Base-by-base conservation (phyloP, 2,329 filamentous ascomycete species). In the Colletotrichum falcatum region DNA sequence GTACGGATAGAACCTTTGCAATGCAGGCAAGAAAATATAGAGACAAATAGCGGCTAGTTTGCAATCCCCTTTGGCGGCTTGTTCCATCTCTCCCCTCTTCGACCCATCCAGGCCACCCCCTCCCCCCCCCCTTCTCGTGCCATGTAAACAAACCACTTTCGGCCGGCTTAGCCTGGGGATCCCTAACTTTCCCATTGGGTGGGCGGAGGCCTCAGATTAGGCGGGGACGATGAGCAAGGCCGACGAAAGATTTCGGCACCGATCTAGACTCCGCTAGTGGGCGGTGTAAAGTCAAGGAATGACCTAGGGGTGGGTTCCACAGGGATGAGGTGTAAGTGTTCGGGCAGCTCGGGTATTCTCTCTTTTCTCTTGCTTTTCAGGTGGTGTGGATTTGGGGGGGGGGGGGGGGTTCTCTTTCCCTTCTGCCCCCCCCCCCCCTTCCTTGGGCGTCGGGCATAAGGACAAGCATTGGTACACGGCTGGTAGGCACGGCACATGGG, bases 81-180 rank as follows among this genome's bases (percentile, higher is more conserved):
- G 56, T 14, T 18, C 42, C 20, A 14, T n/a, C 39, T 33, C 42
- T 16, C 55, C 20, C 55, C 7, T n/a, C 20, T 14, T 18, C 39
- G 18, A 18, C 14, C 18, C 18, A 26, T 8, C 28, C 48, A 14
- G 3, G 11, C 14, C 26, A 59, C 39, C 23, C 30, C 55, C 18
- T 37, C 46, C 39, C 16, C 18, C 6, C 5, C 46, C 46, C 39
- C 16, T 7, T 2, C 5, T 44, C n/a, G 42, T 44, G 7, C 18
- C 20, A 44, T 65, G 61, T 55, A 69, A 60, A 33, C 59, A 51
- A 30, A 28, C 39, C 33, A 44, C 18, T 44, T 26, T 39, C 28
- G 59, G 62, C 48, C 48, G 55, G 61, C 61, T 65, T 69, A 48
- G 66, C 48, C 61, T 55, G 48, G 48, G 37, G n/a, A 61, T 37